These are phyloP conservation scores for Termitomyces sp. DNA, from an alignment of 768 basidiomycete genomes.

Conservation along the genomic window DNA sequence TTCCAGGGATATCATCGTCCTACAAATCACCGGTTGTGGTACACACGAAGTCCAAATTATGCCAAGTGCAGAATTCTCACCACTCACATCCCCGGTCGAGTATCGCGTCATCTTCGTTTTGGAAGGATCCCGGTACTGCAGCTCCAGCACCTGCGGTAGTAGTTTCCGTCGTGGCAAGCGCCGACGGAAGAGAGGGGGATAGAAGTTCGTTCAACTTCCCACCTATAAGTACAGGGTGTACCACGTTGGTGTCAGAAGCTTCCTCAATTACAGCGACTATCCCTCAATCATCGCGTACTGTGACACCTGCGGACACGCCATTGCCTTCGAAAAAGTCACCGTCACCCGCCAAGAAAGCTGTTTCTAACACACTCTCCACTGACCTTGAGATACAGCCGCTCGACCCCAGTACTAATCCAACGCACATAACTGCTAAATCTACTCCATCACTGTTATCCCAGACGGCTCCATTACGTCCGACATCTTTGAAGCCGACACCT, in stretches of 20 bases:
- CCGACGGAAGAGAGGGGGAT: constrained; percentile 33
- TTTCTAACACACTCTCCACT: constrained; percentile 16
- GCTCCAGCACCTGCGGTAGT: constrained; percentile 50
- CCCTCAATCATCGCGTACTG: constrained; percentile 35
- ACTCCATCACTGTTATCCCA: constrained; percentile 58
- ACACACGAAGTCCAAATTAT: constrained; percentile 27
- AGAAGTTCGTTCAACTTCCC: constrained; percentile 30
- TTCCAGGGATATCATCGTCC: constrained; percentile 31
- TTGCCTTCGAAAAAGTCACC: constrained; percentile 17
- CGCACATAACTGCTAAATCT: constrained; percentile 18
- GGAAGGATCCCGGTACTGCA: constrained; percentile 50
- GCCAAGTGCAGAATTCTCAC: constrained; percentile 16
- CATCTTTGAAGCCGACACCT: constrained; percentile 21
- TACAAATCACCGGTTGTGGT: constrained; percentile 29
- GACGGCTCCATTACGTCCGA: constrained; percentile 45
- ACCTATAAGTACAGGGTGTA: constrained; percentile 20
- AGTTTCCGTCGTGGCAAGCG: constrained; percentile 43
- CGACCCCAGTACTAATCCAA: constrained; percentile 8
- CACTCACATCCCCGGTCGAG: constrained; percentile 37
- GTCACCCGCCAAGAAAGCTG: constrained; percentile 20
- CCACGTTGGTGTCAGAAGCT: constrained; percentile 25
- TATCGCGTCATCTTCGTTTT: constrained; percentile 31
- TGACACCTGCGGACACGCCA: constrained; percentile 22
- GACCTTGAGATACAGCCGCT: constrained; percentile 12
- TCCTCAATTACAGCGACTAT: constrained; percentile 38